Evolutionary conservation across 805 yeast genomes (phyloP).

Genomic region (Sugiyamaella lignohabitans): DNA sequence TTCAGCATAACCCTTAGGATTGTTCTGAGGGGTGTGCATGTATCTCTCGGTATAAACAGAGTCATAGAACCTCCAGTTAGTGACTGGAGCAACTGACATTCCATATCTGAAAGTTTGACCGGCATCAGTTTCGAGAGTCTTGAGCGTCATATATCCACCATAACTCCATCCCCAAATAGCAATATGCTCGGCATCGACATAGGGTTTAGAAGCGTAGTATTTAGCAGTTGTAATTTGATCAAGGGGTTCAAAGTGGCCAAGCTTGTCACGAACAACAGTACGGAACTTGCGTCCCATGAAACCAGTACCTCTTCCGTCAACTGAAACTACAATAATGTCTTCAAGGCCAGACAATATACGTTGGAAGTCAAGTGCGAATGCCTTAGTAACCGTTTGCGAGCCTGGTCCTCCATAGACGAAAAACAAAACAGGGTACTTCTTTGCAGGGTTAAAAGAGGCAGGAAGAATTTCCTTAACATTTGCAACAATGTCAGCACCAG

Average conservation of each 20-base stretch:
- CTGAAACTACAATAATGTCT: conserved; percentile 82
- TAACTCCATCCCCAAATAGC: conserved; percentile 99
- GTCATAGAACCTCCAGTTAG: conserved; percentile 88
- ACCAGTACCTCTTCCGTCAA: conserved; percentile 97
- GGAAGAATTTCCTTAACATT: conserved; percentile 69
- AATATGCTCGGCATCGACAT: conserved; percentile 59
- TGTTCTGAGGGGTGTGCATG: conserved; percentile 75
- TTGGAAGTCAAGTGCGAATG: conserved; percentile 59
- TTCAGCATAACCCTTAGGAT: conserved; percentile 52
- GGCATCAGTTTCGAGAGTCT: conserved; percentile 75
- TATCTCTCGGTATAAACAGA: conserved; percentile 93
- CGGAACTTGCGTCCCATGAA: conserved; percentile 75
- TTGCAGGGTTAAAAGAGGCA: conserved; percentile 45
- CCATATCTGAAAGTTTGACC: conserved; percentile 78
- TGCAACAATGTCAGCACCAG: conserved; percentile 32
- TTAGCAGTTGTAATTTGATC: conserved; percentile 88
- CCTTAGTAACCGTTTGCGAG: conserved; percentile 69
- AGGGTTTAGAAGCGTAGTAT: conserved; percentile 53
- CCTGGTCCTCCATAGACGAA: conserved; percentile 96
- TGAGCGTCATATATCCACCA: conserved; percentile 90
- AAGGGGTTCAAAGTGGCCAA: conserved; percentile 74
- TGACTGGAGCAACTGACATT: conserved; percentile 95
- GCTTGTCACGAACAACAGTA: conserved; percentile 67
- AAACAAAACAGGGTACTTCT: conserved; percentile 78
- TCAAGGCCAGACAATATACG: conserved; percentile 70